Percentiles rank a stretch among this genome's conserved stretches.
phyloP scores from a whole-genome alignment of 2,329 filamentous ascomycete genomes.

The Nothopassalora personata region DNA sequence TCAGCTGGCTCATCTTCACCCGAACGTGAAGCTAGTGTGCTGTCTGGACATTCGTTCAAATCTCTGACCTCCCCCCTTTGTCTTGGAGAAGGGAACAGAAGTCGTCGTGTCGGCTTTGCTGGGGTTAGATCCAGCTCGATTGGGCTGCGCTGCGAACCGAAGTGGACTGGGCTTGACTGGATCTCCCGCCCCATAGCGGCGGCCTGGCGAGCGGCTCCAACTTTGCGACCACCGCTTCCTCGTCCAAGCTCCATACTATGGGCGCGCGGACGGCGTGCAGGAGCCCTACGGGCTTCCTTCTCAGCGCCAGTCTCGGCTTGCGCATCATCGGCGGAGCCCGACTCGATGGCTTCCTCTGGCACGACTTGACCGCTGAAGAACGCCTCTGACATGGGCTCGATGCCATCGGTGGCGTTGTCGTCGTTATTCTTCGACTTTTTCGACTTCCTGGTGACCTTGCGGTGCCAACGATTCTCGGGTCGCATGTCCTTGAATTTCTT shows the following conservation, averaged over 20 bases:
- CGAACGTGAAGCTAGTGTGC: constrained; percentile 5
- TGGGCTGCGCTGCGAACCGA: constrained; percentile 44
- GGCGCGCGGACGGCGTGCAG: constrained; percentile 36
- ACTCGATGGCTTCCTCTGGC: constrained; percentile 21
- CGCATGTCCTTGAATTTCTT: constrained; percentile 81
- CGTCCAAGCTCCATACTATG: constrained; percentile 44
- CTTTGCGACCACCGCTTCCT: constrained; percentile 26
- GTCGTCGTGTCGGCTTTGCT: constrained; percentile 56
- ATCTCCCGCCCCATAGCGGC: constrained; percentile 49
- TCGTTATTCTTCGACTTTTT: constrained; percentile 26
- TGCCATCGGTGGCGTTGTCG: constrained; percentile 23
- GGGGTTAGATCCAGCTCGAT: constrained; percentile 52
- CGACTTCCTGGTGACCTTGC: constrained; percentile 23
- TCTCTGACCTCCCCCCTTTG: constrained; percentile 60
- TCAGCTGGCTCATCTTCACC: constrained; percentile 3
- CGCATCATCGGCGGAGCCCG: constrained; percentile 9
- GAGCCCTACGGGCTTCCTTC: constrained; percentile 2
- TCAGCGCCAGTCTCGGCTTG: background rate
- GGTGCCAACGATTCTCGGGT: constrained; percentile 75
- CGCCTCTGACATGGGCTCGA: constrained; percentile 30
- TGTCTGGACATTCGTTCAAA: constrained; percentile 36
- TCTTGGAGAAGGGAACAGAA: constrained; percentile 72
- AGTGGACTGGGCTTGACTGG: constrained; percentile 56
- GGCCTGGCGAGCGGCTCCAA: constrained; percentile 22
- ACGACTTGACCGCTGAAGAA: constrained; percentile 28